Evolutionary conservation across 345 rosid species (phyloP).

Genomic region (Populus euphratica): DNA sequence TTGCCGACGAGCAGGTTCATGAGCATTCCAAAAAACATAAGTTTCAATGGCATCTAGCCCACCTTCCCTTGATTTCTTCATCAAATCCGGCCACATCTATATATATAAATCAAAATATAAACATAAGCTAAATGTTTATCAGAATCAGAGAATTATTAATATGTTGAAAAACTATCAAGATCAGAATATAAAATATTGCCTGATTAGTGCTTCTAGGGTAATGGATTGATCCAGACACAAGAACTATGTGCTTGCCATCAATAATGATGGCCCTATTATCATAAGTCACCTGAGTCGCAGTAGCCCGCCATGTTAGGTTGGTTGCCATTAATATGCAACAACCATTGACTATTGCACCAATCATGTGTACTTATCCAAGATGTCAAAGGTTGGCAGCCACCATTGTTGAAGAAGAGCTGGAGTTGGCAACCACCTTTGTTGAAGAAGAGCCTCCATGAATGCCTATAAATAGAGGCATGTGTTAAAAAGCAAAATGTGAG

Average conservation of each 20-base stretch:
- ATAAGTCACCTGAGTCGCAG: neutral
- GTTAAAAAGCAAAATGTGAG: too few species aligned
- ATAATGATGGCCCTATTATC: conserved; percentile 12
- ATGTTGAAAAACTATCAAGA: too few species aligned
- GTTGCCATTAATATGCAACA: too few species aligned
- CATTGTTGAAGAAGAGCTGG: too few species aligned
- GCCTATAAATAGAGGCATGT: too few species aligned
- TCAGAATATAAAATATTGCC: neutral
- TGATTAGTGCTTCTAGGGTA: conserved; percentile 15
- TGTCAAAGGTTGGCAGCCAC: too few species aligned
- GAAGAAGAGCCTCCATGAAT: too few species aligned
- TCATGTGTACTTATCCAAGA: too few species aligned
- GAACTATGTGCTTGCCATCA: conserved; percentile 5
- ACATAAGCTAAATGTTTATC: neutral
- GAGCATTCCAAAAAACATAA: conserved; percentile 24
- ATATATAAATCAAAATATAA: neutral
- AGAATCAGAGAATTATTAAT: too few species aligned
- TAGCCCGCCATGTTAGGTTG: too few species aligned
- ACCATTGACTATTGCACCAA: too few species aligned
- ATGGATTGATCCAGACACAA: conserved; percentile 14
- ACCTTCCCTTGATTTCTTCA: conserved; percentile 10
- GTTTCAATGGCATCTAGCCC: conserved; percentile 14
- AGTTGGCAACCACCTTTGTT: too few species aligned
- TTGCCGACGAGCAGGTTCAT: conserved; percentile 12
- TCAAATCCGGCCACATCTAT: conserved; percentile 23